Conservation (phyloP, 108 stramenopile species). For the Stephanodiscus triporus region DNA sequence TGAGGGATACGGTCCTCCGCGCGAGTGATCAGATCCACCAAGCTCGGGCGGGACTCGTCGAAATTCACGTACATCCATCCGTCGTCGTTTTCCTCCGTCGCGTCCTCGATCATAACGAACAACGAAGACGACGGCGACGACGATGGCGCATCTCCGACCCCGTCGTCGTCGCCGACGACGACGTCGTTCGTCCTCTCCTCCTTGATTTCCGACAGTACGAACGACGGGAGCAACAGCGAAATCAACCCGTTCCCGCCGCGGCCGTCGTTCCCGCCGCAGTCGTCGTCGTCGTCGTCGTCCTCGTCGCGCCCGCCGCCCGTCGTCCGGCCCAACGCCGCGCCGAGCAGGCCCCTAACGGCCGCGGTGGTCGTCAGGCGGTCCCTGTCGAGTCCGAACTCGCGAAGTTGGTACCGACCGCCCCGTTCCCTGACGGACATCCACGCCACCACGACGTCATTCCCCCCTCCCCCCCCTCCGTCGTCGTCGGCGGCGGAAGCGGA, state of each 20-base stretch:
- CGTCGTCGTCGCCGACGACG: background rate
- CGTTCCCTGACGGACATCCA: constrained; percentile 68
- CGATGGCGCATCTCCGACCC: background rate
- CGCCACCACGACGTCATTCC: constrained; percentile 38
- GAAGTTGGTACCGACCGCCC: constrained; percentile 54
- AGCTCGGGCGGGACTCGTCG: constrained; percentile 17
- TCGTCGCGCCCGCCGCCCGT: background rate
- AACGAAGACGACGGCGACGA: background rate
- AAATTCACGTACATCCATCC: constrained; percentile 73
- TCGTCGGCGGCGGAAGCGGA: too few species aligned
- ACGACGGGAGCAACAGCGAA: constrained; percentile 44
- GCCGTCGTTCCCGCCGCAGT: too few species aligned
- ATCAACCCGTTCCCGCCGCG: background rate
- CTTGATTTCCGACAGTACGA: constrained; percentile 38
- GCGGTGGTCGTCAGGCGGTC: background rate
- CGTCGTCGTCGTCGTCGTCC: background rate
- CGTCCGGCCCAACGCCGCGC: constrained; percentile 19
- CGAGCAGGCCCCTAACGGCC: constrained; percentile 25
- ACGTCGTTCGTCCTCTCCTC: constrained; percentile 17
- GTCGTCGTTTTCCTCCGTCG: constrained; percentile 49
- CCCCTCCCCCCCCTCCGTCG: constrained; percentile 12
- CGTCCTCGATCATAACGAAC: constrained; percentile 17
- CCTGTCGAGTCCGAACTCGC: constrained; percentile 70
- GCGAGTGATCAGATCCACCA: constrained; percentile 24
- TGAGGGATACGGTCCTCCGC: constrained; percentile 34